Percentiles rank a stretch among this genome's conserved stretches.
Conservation (phyloP, 176 grass and related monocot genomes). For the Rhynchospora pubera region DNA sequence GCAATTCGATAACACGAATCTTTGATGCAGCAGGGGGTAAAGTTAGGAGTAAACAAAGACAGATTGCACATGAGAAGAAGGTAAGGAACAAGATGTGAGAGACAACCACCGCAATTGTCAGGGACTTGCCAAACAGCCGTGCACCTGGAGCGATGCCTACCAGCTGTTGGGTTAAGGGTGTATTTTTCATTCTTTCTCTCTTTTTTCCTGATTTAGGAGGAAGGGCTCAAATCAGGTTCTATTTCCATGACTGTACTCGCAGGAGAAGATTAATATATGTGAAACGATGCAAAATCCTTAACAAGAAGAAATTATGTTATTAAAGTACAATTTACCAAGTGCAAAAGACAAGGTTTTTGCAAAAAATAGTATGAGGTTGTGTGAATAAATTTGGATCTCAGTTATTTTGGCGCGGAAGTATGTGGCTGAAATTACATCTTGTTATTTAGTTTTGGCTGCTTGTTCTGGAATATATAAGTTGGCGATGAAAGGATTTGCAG, state of each 20-base stretch:
- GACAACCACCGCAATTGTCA: conserved; percentile 8
- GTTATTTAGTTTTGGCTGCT: neutral
- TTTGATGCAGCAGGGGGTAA: neutral
- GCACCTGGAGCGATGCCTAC: neutral
- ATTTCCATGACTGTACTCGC: neutral
- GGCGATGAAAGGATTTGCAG: neutral
- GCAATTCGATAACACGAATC: neutral
- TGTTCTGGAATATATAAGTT: neutral
- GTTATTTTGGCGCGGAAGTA: neutral
- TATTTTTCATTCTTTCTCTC: neutral
- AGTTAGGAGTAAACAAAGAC: neutral
- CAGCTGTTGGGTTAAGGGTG: neutral
- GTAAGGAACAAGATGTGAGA: conserved; percentile 12
- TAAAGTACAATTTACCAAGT: neutral
- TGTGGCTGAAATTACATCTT: neutral
- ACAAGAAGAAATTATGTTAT: neutral
- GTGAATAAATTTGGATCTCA: neutral
- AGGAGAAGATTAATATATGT: neutral
- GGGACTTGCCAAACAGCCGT: neutral
- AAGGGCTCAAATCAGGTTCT: neutral
- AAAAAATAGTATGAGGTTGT: neutral
- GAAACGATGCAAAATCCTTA: neutral
- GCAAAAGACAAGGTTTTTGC: neutral
- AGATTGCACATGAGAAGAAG: conserved; percentile 13
- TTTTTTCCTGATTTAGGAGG: conserved; percentile 17